Percentiles rank a stretch among this genome's conserved stretches.
Conservation (phyloP, 352 stramenopile genomes). For the Globisporangium paddicum region DNA sequence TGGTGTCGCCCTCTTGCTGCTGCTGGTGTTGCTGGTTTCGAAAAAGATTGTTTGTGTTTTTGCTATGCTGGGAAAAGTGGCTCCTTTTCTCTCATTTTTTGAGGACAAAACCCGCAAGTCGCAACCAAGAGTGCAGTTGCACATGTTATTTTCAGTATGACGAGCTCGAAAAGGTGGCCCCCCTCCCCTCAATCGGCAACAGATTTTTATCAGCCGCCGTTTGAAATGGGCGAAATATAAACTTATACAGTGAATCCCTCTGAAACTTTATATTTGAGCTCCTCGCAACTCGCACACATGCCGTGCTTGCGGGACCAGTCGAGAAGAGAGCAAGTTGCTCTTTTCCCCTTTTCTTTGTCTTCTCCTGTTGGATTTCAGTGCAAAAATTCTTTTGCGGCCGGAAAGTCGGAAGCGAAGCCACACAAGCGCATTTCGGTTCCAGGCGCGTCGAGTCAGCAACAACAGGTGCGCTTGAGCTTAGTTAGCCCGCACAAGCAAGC, state of each 20-base stretch:
- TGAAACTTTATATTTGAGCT: neutral
- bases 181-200: neutral
- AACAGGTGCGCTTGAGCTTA: no score
- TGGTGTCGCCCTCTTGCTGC: no score
- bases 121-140: neutral
- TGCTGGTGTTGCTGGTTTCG: no score
- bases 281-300: neutral
- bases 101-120: neutral
- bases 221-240: no score
- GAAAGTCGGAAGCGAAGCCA: conserved; percentile 27
- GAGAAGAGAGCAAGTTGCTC: conserved; percentile 10
- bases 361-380: conserved; percentile 38
- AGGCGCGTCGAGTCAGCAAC: neutral
- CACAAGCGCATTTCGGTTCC: neutral
- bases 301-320: conserved; percentile 5
- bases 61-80: conserved; percentile 3
- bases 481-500: no score
- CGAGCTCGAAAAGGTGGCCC: no score
- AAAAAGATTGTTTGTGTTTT: no score
- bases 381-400: conserved; percentile 41
- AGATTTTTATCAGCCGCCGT: neutral
- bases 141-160: conserved; percentile 2
- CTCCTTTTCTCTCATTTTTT: conserved; percentile 3
- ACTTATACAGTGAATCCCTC: neutral
- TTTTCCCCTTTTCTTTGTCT: conserved; percentile 6